Base-by-base conservation (phyloP, 2,329 filamentous ascomycete species). In the Ceratocystis ficicola region DNA sequence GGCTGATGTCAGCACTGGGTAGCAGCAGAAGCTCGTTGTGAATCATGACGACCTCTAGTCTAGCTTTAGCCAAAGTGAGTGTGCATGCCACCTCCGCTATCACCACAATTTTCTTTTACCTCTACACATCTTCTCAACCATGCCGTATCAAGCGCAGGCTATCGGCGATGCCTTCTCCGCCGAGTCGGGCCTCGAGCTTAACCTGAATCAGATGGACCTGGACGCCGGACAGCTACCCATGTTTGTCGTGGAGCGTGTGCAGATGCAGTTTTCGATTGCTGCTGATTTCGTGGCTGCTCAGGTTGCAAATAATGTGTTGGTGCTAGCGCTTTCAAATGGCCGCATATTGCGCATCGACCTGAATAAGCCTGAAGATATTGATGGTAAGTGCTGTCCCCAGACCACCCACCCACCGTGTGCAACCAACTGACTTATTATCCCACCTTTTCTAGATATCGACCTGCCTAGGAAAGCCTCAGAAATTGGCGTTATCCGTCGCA, bases 241-340 rank as follows among this genome's bases (percentile, higher is more conserved):
- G 77, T 99, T 99, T 80, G 89, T 94, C 74, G 86, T 97, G 73
- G 89, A 96, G 77, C 86, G 84, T 69, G 94, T 97, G 48, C 88
- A 95, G 78, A 85, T 97, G 69, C 89, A 94, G 75, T 99, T 99
- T 80, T 88, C 90, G 68, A 87, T 97, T 72, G 90, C 93, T 1
- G 91, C 93, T 70, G 90, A 96, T 76, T 97, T 99, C 73, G 94
- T 96, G 61, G 92, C 94, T 20, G 92, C 92, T 50, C 92, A 96
- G 76, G 93, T 97, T 66, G 92, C 93, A 69, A 97, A 99, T 76
- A 96, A 99, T 79, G 92, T 97, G 68, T 83, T 99, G 66, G 86
- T 97, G 25, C 81, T 99, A 63, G 94, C 94, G 50, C 82, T 99
- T 46, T 93, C 91, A 4, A 96, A 93, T 67, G 90, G 91, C 63